Evolutionary conservation across 2,329 filamentous ascomycete genomes (phyloP).

Genomic region (Blastomyces parvus): DNA sequence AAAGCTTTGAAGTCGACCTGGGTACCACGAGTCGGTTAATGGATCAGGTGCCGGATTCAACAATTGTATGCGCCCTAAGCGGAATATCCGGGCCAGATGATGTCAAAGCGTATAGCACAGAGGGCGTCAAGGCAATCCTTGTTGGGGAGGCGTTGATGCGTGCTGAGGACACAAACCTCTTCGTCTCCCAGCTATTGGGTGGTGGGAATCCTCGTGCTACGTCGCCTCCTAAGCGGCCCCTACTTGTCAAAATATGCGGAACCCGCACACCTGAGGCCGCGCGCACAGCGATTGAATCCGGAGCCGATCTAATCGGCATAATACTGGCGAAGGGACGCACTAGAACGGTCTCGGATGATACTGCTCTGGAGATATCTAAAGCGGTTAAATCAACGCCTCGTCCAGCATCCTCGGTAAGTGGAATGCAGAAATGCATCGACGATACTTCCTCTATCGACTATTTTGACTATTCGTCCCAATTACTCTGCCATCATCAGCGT

Average conservation of each 20-base stretch:
- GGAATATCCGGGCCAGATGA: constrained; percentile 86
- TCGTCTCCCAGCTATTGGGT: constrained; percentile 76
- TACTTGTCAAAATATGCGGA: constrained; percentile 90
- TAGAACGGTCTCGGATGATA: constrained; percentile 68
- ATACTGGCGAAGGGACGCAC: constrained; percentile 76
- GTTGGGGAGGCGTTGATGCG: constrained; percentile 96
- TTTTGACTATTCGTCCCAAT: constrained; percentile 51
- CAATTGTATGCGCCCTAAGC: constrained; percentile 85
- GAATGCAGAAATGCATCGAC: constrained; percentile 15
- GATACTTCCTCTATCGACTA: constrained; percentile 48
- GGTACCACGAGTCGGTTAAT: constrained; percentile 83
- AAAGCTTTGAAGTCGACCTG: constrained; percentile 93
- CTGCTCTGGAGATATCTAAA: constrained; percentile 69
- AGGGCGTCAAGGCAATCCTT: constrained; percentile 84
- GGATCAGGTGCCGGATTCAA: constrained; percentile 72
- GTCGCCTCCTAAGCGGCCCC: constrained; percentile 25
- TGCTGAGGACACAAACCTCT: constrained; percentile 67
- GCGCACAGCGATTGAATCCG: constrained; percentile 67
- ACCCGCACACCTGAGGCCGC: constrained; percentile 77
- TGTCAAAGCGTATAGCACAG: constrained; percentile 75
- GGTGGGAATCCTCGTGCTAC: constrained; percentile 27
- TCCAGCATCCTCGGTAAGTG: constrained; percentile 15
- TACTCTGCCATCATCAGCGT: constrained; percentile 46
- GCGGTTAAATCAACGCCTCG: constrained; percentile 52
- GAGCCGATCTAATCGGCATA: constrained; percentile 87